Evolutionary conservation across 805 yeast species (phyloP), one percentile per base, ranked within the genome.

Genomic region (Nakazawaea siamensis): DNA sequence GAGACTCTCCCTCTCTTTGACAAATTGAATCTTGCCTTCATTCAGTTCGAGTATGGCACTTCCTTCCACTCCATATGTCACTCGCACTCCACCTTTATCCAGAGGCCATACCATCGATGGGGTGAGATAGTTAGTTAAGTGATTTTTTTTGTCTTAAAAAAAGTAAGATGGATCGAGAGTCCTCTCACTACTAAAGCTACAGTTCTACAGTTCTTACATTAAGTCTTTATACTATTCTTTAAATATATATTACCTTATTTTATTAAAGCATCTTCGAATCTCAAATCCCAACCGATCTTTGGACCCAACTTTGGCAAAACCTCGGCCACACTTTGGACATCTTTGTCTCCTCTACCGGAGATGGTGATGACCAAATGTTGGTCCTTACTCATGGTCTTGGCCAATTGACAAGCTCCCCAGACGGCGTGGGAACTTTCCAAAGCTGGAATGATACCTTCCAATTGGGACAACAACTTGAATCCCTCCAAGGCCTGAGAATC

Each of bases 271-370:
- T 37, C 34, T 49, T 82, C 84, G 48, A 92, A 92, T 60, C 98
- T 76, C 55, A 92, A 69, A 57, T 90, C 97, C 98, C 98, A 92
- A 51, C 81, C 92, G 52, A 92, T 90, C 58, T 77, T 55, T 32
- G 92, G 94, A 28, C 99, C 99, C 38, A 86, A 66, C 44, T 64
- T 73, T 31, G 98, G 98, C 54, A 92, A 70, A 35, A 80, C 76
- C 59, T 92, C 96, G 31, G 98, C 98, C 36, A 92, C 97, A 57
- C 88, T 84, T 62, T 87, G 96, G 26, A 92, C 98, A 58, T 92
- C 98, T 66, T 92, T 92, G 58, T 92, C 98, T 64, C 98, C 99
- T 70, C 99, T 84, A 51, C 99, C 99, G 34, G 96, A 86, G 38
- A 92, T 73, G 57, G 87, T 87, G 53, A 92, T 81, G 41, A 92